Percentiles rank a stretch among this genome's conserved stretches.
These are phyloP conservation scores for Trifolium subterraneum DNA, from an alignment of 306 rosid species.

Conservation along the genomic window DNA sequence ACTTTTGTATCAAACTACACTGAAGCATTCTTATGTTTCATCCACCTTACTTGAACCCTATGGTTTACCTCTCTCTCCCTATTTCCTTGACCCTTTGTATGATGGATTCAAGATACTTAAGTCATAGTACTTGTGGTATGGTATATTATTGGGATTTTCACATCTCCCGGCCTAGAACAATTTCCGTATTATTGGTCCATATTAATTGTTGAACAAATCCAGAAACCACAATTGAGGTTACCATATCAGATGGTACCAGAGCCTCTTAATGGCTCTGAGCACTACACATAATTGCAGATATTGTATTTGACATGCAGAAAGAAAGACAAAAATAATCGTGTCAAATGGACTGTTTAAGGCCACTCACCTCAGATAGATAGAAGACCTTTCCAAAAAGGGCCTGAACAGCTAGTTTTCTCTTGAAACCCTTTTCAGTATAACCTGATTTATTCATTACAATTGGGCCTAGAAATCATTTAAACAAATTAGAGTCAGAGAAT, in stretches of 20 bases:
- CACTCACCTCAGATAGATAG: slow-evolving; percentile 88
- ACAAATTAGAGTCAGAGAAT: slow-evolving; percentile 35
- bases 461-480: slow-evolving; percentile 71
- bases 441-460: slow-evolving; percentile 85
- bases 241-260: neutral
- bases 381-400: slow-evolving; percentile 90
- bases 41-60: slow-evolving; percentile 15
- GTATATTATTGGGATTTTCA: neutral
- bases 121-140: neutral
- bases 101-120: slow-evolving; percentile 1
- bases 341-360: slow-evolving; percentile 28
- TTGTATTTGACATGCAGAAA: neutral
- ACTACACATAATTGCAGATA: neutral
- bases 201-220: slow-evolving; percentile 33
- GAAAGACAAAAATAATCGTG: neutral
- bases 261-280: slow-evolving; percentile 15
- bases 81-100: neutral
- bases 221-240: slow-evolving; percentile 24
- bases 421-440: slow-evolving; percentile 93
- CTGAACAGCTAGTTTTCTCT: slow-evolving; percentile 93
- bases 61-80: neutral
- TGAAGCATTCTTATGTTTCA: neutral
- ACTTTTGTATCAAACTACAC: neutral
- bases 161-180: neutral
- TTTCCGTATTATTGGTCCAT: slow-evolving; percentile 20